These are phyloP conservation scores for Cucurbita moschata DNA, from an alignment of 306 rosid species.

Conservation along the genomic window DNA sequence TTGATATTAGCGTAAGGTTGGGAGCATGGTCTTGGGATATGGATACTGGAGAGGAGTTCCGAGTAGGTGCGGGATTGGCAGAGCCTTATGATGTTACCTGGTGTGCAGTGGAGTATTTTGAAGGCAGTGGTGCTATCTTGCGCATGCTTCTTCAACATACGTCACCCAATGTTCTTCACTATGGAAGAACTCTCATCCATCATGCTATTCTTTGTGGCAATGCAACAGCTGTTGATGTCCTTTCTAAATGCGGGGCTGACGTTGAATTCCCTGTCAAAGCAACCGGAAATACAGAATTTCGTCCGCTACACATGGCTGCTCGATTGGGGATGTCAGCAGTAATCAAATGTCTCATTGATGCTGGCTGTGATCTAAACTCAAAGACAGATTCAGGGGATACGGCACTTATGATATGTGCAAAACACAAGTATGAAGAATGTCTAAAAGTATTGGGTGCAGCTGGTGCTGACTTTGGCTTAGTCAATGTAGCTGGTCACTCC, in stretches of 20 bases:
- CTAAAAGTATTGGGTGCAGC: slow-evolving; percentile 47
- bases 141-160: slow-evolving; percentile 45
- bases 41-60: slow-evolving; percentile 70
- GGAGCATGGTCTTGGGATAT: slow-evolving; percentile 98
- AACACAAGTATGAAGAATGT: slow-evolving; percentile 50
- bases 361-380: slow-evolving; percentile 66
- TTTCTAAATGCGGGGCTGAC: slow-evolving; percentile 45
- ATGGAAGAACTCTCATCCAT: slow-evolving; percentile 76
- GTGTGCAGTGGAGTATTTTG: slow-evolving; percentile 96
- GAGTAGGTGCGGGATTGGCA: slow-evolving; percentile 93
- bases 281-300: slow-evolving; percentile 36
- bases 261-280: slow-evolving; percentile 46
- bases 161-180: slow-evolving; percentile 22
- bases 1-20: slow-evolving; percentile 40
- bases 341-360: slow-evolving; percentile 47
- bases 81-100: slow-evolving; percentile 71
- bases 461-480: slow-evolving; percentile 76
- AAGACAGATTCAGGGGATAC: slow-evolving; percentile 59
- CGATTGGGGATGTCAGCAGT: slow-evolving; percentile 50
- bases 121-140: slow-evolving; percentile 61
- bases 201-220: slow-evolving; percentile 79
- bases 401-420: slow-evolving; percentile 61
- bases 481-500: slow-evolving; percentile 46
- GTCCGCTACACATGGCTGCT: slow-evolving; percentile 76
- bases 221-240: slow-evolving; percentile 43